A percentile compares a stretch with the other conserved stretches of the same genome.
These are phyloP conservation scores for Mollisiaceae sp. DNA, from an alignment of 2,329 filamentous ascomycete species.

Conservation along the genomic window DNA sequence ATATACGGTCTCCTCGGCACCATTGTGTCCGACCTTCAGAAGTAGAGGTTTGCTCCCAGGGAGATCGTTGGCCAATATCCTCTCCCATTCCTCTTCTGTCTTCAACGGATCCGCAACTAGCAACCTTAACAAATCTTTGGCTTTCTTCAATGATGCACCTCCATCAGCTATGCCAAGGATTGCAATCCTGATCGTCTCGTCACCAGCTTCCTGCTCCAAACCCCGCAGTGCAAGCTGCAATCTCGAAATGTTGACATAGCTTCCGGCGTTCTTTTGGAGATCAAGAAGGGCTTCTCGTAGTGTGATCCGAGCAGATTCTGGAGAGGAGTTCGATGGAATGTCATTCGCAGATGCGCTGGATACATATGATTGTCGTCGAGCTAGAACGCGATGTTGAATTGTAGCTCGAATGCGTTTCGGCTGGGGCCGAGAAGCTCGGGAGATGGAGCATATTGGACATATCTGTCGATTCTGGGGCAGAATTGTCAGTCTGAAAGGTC, in stretches of 20 bases:
- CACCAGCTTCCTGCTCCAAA: slow-evolving; percentile 59
- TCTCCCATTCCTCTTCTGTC: slow-evolving; percentile 69
- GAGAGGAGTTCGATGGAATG: neutral
- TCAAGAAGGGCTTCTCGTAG: slow-evolving; percentile 54
- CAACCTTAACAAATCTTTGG: slow-evolving; percentile 70
- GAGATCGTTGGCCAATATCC: slow-evolving; percentile 52
- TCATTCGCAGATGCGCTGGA: slow-evolving; percentile 17
- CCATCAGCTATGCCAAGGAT: slow-evolving; percentile 54
- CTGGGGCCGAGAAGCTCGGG: slow-evolving; percentile 5
- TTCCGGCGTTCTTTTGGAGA: slow-evolving; percentile 65
- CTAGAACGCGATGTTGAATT: slow-evolving; percentile 21
- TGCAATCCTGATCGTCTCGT: slow-evolving; percentile 64
- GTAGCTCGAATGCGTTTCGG: slow-evolving; percentile 11
- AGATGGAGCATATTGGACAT: slow-evolving; percentile 38
- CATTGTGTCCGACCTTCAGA: slow-evolving; percentile 57
- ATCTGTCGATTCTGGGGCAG: slow-evolving; percentile 20
- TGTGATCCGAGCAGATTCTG: slow-evolving; percentile 25
- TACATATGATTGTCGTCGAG: slow-evolving; percentile 27
- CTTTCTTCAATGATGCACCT: slow-evolving; percentile 50
- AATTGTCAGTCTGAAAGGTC: slow-evolving; percentile 22
- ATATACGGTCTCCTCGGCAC: slow-evolving; percentile 36
- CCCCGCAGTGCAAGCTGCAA: slow-evolving; percentile 74
- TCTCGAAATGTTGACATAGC: slow-evolving; percentile 69
- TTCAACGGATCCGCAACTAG: slow-evolving; percentile 73
- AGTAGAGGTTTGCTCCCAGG: slow-evolving; percentile 62